Evolutionary conservation across 208 protist genomes (phyloP).

Genomic region (Zelonia costaricensis): DNA sequence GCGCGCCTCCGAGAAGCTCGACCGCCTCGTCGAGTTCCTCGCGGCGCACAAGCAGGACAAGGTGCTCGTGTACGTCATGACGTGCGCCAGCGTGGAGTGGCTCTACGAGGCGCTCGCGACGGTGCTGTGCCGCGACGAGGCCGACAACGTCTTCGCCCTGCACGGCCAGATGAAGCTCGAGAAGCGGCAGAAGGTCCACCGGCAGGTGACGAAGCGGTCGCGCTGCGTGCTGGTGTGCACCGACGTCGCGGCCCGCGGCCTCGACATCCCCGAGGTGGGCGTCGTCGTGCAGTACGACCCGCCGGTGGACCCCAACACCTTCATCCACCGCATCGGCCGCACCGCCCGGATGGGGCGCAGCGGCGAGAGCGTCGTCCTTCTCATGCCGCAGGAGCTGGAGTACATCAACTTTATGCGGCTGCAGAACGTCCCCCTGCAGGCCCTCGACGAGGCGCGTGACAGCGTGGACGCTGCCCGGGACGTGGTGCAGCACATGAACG

Average conservation of each 20-base stretch:
- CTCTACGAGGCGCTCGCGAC: conserved; percentile 72
- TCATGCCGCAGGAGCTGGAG: conserved; percentile 92
- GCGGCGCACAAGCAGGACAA: conserved; percentile 64
- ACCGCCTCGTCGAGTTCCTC: conserved; percentile 86
- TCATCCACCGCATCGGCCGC: conserved; percentile 97
- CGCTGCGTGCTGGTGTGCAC: conserved; percentile 96
- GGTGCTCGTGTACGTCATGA: conserved; percentile 93
- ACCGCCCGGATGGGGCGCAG: conserved; percentile 95
- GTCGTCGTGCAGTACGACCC: conserved; percentile 98
- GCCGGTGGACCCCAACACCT: conserved; percentile 93
- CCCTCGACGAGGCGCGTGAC: conserved; percentile 76
- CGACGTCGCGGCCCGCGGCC: conserved; percentile 94
- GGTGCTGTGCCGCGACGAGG: conserved; percentile 63
- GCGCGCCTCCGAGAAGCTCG: conserved; percentile 80
- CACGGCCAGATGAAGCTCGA: conserved; percentile 94
- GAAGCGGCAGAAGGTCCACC: conserved; percentile 84
- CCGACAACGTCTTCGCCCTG: conserved; percentile 77
- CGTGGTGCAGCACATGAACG: conserved; percentile 54
- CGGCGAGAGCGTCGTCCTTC: conserved; percentile 93
- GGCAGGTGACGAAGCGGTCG: conserved; percentile 51
- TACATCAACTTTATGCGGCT: conserved; percentile 93
- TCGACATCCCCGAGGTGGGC: conserved; percentile 96
- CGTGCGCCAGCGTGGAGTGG: conserved; percentile 92
- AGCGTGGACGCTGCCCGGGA: conserved; percentile 57
- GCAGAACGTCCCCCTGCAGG: conserved; percentile 86